phyloP scores from a whole-genome alignment of 192 early-diverging fungal genomes.

The Coemansia sp. region DNA sequence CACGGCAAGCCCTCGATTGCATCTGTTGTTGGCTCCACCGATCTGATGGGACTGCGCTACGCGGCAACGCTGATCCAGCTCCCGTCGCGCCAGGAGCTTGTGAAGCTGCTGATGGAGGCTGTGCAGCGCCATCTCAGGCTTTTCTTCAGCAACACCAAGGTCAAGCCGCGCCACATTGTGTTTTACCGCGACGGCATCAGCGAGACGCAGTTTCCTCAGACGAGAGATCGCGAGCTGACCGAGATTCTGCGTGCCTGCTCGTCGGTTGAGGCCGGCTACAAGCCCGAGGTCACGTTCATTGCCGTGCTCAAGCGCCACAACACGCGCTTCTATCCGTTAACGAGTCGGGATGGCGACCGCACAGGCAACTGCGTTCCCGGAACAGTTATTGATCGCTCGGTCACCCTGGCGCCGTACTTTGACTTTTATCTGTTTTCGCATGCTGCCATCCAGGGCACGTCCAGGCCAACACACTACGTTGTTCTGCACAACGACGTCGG shows the following conservation, averaged over 20 bases:
- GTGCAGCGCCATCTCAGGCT: conserved; percentile 69
- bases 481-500: conserved; percentile 86
- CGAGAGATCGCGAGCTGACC: conserved; percentile 73
- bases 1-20: conserved; percentile 71
- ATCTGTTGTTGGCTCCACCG: conserved; percentile 71
- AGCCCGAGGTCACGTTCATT: conserved; percentile 73
- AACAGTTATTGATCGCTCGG: conserved; percentile 70
- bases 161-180: conserved; percentile 72
- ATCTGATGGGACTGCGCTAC: conserved; percentile 64
- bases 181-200: conserved; percentile 92
- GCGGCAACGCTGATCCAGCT: conserved; percentile 66
- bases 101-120: conserved; percentile 60
- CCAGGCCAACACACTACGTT: conserved; percentile 88
- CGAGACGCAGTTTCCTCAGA: conserved; percentile 80
- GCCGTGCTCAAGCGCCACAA: conserved; percentile 81
- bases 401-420: conserved; percentile 79
- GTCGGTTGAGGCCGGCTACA: conserved; percentile 67
- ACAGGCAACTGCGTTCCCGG: conserved; percentile 83
- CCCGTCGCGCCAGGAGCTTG: conserved; percentile 70
- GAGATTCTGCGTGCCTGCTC: conserved; percentile 67
- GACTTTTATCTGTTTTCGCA: conserved; percentile 92
- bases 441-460: conserved; percentile 89
- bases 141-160: conserved; percentile 58
- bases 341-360: conserved; percentile 61
- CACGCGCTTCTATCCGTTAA: conserved; percentile 73